These are phyloP conservation scores for Candida lessepsii DNA, from an alignment of 805 yeast genomes.

Conservation along the genomic window DNA sequence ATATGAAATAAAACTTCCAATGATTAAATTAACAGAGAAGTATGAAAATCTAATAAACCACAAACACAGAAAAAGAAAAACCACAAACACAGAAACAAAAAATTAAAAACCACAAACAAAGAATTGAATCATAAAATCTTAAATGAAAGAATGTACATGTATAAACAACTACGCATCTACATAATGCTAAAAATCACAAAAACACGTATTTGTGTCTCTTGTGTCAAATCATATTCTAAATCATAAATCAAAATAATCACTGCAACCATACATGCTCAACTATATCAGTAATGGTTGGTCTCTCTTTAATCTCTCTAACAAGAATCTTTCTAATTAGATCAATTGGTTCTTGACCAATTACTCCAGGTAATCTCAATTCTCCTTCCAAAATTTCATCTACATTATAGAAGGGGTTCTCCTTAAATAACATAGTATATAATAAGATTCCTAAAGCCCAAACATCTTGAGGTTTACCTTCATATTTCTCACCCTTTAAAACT, in stretches of 20 bases:
- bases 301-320: slow-evolving; percentile 58
- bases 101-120: no score
- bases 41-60: no score
- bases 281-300: slow-evolving; percentile 77
- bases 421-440: slow-evolving; percentile 83
- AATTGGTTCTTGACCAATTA: slow-evolving; percentile 60
- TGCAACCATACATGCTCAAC: slow-evolving; percentile 64
- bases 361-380: slow-evolving; percentile 67
- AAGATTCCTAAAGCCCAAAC: slow-evolving; percentile 96
- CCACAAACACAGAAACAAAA: no score
- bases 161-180: no score
- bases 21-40: no score
- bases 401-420: slow-evolving; percentile 93
- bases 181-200: no score
- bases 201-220: no score
- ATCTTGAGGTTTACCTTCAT: slow-evolving; percentile 92
- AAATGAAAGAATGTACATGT: no score
- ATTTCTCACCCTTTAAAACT: slow-evolving; percentile 82
- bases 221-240: no score
- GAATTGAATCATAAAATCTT: no score
- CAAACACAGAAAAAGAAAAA: no score
- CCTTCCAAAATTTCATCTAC: slow-evolving; percentile 96
- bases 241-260: slow-evolving; percentile 5
- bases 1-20: no score
- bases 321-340: slow-evolving; percentile 63